Conservation (phyloP, 108 stramenopile genomes). For the Discostella stelligeroides region DNA sequence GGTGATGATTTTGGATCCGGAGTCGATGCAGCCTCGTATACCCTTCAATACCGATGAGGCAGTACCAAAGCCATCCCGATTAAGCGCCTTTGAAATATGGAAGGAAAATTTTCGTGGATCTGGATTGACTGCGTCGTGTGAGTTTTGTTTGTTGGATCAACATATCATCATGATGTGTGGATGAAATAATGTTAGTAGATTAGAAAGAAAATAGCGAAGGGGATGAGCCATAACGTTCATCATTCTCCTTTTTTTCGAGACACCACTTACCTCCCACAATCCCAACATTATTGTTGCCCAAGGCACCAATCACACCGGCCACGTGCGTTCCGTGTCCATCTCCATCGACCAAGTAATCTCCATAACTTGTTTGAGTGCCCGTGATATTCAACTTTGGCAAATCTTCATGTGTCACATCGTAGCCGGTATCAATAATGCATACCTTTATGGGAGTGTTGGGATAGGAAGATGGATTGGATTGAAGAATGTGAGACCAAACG, state of each 20-base stretch:
- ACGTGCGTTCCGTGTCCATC: conserved; percentile 67
- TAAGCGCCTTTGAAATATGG: conserved; percentile 47
- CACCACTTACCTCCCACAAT: conserved; percentile 48
- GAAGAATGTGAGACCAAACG: conserved; percentile 14
- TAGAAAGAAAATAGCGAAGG: not conserved
- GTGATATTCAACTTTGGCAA: conserved; percentile 33
- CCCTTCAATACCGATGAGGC: conserved; percentile 35
- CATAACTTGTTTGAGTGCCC: conserved; percentile 25
- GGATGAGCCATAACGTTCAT: too few species aligned
- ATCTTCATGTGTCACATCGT: conserved; percentile 46
- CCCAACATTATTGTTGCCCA: conserved; percentile 55
- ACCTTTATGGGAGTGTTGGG: conserved; percentile 37
- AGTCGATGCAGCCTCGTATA: conserved; percentile 43
- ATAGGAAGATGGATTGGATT: conserved; percentile 14
- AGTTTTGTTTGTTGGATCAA: too few species aligned
- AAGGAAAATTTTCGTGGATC: conserved; percentile 46
- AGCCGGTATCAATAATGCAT: conserved; percentile 60
- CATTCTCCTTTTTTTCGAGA: not conserved
- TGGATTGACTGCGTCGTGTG: conserved; percentile 37
- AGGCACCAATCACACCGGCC: conserved; percentile 64
- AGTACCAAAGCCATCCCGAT: conserved; percentile 34
- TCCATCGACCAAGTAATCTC: conserved; percentile 33
- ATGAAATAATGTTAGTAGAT: not conserved
- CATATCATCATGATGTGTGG: too few species aligned
- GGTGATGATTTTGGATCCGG: conserved; percentile 53